Evolutionary conservation across 306 rosid genomes (phyloP).

Genomic region (Malus sylvestris): DNA sequence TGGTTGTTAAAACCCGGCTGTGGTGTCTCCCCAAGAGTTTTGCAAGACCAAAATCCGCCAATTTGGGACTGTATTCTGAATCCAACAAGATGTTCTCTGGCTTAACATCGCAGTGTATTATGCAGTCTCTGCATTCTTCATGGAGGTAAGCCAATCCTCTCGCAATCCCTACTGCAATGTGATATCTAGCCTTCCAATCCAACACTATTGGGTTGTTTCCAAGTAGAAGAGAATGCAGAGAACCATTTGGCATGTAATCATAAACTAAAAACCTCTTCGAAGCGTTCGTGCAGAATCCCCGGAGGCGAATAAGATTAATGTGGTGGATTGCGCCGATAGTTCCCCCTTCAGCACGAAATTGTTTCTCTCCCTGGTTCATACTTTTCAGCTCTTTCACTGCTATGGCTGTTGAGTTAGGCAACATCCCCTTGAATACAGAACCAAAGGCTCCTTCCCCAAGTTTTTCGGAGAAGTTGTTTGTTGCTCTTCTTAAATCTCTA

Average conservation of each 20-base stretch:
- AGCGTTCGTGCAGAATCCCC: not conserved
- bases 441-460: not conserved
- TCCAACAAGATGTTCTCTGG: constrained; percentile 60
- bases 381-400: not conserved
- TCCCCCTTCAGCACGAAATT: not conserved
- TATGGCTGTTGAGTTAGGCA: not conserved
- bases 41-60: constrained; percentile 54
- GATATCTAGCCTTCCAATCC: constrained; percentile 15
- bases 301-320: not conserved
- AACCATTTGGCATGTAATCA: not conserved
- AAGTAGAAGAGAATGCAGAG: not conserved
- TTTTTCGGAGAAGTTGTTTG: not conserved
- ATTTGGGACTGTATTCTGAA: constrained; percentile 29
- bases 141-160: constrained; percentile 52
- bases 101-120: constrained; percentile 59
- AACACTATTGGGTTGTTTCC: not conserved
- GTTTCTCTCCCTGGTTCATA: not conserved
- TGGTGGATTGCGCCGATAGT: not conserved
- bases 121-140: constrained; percentile 47
- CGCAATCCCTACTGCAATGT: constrained; percentile 43
- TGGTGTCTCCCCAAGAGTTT: constrained; percentile 31
- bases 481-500: not conserved
- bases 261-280: not conserved
- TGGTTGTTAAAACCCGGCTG: constrained; percentile 29
- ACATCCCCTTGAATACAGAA: not conserved